phyloP scores from a whole-genome alignment of 163 green algal species.

The Coccomyxa subellipsoidea region DNA sequence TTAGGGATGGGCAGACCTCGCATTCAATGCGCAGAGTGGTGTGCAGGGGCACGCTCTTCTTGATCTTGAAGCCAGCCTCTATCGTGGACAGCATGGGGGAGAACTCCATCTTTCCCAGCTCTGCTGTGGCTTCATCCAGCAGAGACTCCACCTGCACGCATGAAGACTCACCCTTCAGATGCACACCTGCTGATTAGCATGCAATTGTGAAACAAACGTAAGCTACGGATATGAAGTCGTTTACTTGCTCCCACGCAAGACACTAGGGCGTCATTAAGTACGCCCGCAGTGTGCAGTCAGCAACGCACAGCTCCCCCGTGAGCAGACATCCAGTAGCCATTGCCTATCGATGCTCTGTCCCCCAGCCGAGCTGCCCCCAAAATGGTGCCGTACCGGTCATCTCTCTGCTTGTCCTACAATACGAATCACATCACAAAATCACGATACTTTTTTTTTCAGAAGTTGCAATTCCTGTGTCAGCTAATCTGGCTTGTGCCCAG shows the following conservation, averaged over 20 bases:
- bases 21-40: constrained; percentile 31
- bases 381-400: constrained; percentile 11
- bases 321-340: constrained; percentile 28
- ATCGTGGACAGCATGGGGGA: constrained; percentile 33
- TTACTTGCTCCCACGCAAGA: too few species aligned
- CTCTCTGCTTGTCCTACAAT: background rate
- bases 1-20: background rate
- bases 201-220: too few species aligned
- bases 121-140: constrained; percentile 50
- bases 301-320: constrained; percentile 36
- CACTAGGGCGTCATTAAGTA: too few species aligned
- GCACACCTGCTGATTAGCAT: too few species aligned
- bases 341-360: constrained; percentile 37
- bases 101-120: constrained; percentile 43
- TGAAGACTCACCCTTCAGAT: too few species aligned
- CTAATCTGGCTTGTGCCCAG: background rate
- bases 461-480: too few species aligned
- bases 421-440: background rate
- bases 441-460: background rate
- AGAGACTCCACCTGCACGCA: constrained; percentile 37
- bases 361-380: constrained; percentile 35
- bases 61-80: constrained; percentile 37
- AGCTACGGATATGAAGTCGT: too few species aligned
- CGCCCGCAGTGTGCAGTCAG: too few species aligned
- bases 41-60: constrained; percentile 33